Percentiles rank a stretch among this genome's conserved stretches.
phyloP scores from a whole-genome alignment of 1,284 basidiomycete species.

The Ustilago shanxiensis region DNA sequence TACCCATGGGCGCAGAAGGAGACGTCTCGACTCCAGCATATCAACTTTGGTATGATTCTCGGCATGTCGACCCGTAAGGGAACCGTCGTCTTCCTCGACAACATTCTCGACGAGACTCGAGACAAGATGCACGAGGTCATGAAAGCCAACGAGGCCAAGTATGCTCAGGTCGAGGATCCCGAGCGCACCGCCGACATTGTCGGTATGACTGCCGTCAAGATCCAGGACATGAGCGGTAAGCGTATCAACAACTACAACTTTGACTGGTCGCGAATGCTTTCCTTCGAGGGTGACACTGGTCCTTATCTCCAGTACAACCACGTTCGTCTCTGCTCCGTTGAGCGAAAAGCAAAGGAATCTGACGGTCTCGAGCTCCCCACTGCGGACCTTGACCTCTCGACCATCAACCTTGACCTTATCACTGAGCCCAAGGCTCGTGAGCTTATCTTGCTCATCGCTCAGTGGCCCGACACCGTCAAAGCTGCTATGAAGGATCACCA shows the following conservation, averaged over 20 bases:
- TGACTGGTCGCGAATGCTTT: constrained; percentile 93
- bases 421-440: constrained; percentile 82
- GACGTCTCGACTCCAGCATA: constrained; percentile 79
- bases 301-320: constrained; percentile 80
- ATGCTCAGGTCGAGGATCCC: constrained; percentile 88
- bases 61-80: constrained; percentile 99
- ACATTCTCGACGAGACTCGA: constrained; percentile 92
- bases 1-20: constrained; percentile 80
- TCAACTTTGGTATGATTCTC: constrained; percentile 91
- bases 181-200: constrained; percentile 85
- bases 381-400: constrained; percentile 75
- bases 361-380: constrained; percentile 80
- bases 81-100: constrained; percentile 93
- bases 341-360: constrained; percentile 84
- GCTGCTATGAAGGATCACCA: constrained; percentile 87
- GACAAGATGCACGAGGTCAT: constrained; percentile 97
- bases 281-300: constrained; percentile 96
- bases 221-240: constrained; percentile 97
- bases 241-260: constrained; percentile 98
- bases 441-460: constrained; percentile 85
- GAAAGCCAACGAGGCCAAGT: constrained; percentile 94
- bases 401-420: constrained; percentile 79
- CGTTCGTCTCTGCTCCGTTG: constrained; percentile 91
- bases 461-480: constrained; percentile 91
- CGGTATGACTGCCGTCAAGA: constrained; percentile 96